Evolutionary conservation across 768 basidiomycete genomes (phyloP).

Genomic region (Termitomyces sp.): DNA sequence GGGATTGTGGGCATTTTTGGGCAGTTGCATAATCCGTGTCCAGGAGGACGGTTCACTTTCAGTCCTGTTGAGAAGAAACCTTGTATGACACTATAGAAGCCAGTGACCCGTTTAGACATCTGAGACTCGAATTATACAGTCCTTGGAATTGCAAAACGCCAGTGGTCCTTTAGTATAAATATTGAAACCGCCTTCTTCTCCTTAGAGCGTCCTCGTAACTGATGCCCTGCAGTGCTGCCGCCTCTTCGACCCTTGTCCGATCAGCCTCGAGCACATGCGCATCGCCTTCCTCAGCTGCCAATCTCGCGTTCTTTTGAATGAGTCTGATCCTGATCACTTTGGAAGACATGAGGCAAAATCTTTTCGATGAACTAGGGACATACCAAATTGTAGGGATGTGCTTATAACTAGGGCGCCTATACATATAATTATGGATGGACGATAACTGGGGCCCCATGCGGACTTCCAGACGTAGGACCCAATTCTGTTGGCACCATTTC

Average conservation of each 20-base stretch:
- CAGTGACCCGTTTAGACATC: not conserved
- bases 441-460: constrained; percentile 55
- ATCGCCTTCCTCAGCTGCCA: constrained; percentile 46
- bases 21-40: too few relatives aligned
- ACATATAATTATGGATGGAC: constrained; percentile 54
- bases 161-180: constrained; percentile 36
- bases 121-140: not conserved
- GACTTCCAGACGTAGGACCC: constrained; percentile 59
- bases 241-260: constrained; percentile 47
- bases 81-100: not conserved
- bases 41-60: not conserved
- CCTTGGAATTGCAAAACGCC: not conserved
- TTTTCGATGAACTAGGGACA: not conserved
- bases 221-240: constrained; percentile 52
- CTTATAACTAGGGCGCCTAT: constrained; percentile 27
- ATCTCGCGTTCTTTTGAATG: constrained; percentile 41
- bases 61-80: not conserved
- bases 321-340: constrained; percentile 41
- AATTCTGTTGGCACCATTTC: constrained; percentile 29
- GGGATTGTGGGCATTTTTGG: too few relatives aligned
- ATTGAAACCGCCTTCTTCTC: constrained; percentile 51
- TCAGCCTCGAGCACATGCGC: constrained; percentile 35
- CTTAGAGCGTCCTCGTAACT: constrained; percentile 53
- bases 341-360: not conserved
- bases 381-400: constrained; percentile 20